Evolutionary conservation across 2,329 filamentous ascomycete genomes (phyloP), one percentile per base, ranked within the genome.

Genomic region (Myriosclerotinia duriaeana): DNA sequence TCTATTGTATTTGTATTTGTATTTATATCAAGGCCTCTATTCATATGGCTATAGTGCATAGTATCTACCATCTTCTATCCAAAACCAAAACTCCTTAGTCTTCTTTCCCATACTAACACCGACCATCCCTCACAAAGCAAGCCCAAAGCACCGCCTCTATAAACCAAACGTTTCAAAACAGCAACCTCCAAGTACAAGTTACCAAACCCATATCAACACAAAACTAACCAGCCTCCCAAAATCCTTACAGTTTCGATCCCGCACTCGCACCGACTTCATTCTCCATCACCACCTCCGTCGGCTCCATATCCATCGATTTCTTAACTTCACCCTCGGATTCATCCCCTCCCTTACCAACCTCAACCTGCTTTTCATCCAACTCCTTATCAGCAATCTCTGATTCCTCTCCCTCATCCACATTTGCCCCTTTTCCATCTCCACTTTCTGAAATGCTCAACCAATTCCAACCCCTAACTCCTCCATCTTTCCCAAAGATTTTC

Each of bases 391-490:
- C 53, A 7, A 60, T 59, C 34, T 63, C 56, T 17, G 67, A 66
- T 8, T 40, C 63, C 46, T 70, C 68, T 46, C 68, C 69, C 46
- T 70, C 69, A 11, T 70, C 68, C 54, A 72, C 69, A 5, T 9
- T 30, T n/a, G 8, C 14, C 11, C 6, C 44, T 22, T 5, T 34
- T 5, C 3, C 30, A 15, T 0, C 20, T 53, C 22, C 2, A 22
- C 30, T 17, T 12, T 53, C 63, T 22, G 22, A 60, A 2, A 72
- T 73, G 53, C 66, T 71, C 22, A 77, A 65, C 69, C 70, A 75
- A 62, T 71, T 71, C 75, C 75, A 77, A 1, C 69, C 72, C 48
- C 73, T 71, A 2, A 76, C 64, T n/a, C 69, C 68, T 14, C 64
- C 66, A 3, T 70, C 66, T 17, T 38, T 69, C 4, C 68, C 69